A percentile compares a stretch with the other conserved stretches of the same genome.
Evolutionary conservation across 1,284 basidiomycete species (phyloP).

Genomic region (Veloporphyrellus conicus): DNA sequence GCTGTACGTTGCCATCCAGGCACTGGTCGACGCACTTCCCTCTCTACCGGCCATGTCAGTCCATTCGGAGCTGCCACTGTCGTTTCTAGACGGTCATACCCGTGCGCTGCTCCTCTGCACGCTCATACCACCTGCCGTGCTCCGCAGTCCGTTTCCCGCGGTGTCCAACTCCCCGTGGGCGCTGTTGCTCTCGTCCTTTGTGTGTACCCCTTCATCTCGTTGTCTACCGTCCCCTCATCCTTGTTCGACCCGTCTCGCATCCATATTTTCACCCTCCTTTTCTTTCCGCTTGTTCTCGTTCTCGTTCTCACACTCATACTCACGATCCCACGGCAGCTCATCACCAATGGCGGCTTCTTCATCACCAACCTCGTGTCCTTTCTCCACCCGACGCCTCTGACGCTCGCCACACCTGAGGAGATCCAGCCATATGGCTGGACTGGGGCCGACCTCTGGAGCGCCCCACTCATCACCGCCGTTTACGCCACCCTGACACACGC

Average conservation of each 20-base stretch:
- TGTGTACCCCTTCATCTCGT: too few species aligned
- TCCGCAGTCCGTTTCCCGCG: slow-evolving; percentile 43
- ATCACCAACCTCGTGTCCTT: slow-evolving; percentile 64
- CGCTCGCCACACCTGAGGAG: slow-evolving; percentile 64
- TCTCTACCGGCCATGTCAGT: slow-evolving; percentile 48
- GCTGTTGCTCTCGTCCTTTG: slow-evolving; percentile 61
- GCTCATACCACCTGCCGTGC: slow-evolving; percentile 62
- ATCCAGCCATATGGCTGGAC: slow-evolving; percentile 72
- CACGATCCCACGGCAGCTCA: slow-evolving; percentile 51
- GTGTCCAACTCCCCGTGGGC: slow-evolving; percentile 67
- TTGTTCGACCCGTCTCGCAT: background rate
- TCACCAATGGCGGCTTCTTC: slow-evolving; percentile 73
- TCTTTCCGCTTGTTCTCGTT: too few species aligned
- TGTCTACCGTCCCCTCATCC: too few species aligned
- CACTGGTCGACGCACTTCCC: slow-evolving; percentile 55
- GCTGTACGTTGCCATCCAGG: slow-evolving; percentile 53
- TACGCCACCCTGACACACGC: slow-evolving; percentile 73
- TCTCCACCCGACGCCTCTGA: slow-evolving; percentile 58
- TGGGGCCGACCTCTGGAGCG: slow-evolving; percentile 70
- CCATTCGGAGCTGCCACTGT: slow-evolving; percentile 57
- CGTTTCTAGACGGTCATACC: slow-evolving; percentile 63
- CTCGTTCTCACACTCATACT: background rate
- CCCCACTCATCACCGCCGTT: slow-evolving; percentile 61
- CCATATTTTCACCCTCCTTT: too few species aligned
- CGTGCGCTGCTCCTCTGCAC: slow-evolving; percentile 69